Base-by-base conservation (phyloP, 2,329 filamentous ascomycete species). In the Colletotrichum lupini region DNA sequence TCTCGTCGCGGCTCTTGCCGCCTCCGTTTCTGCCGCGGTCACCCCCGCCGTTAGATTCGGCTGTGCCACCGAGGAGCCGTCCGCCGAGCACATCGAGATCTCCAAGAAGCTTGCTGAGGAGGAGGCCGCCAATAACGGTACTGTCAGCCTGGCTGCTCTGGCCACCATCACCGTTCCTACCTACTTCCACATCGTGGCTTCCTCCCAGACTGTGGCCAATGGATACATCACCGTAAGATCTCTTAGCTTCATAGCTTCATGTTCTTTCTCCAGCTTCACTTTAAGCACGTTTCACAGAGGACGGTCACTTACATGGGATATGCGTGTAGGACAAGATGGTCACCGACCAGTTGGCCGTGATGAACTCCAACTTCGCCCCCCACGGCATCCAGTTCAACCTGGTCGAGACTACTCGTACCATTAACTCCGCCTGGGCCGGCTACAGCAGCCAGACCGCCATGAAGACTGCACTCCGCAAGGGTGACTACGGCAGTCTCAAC, bases 351-450 rank as follows among this genome's bases (percentile, higher is more conserved):
- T 76, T 88, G 22, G 74, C 78, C 4, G 82, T 84, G 22, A 76
- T 89, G 76, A 89, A 88, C 77, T 67, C 75, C 0, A 84, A 84
- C 19, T 89, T 84, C 70, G 80, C 79, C n/a, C 80, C 82, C 0
- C 81, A 87, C 37, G 82, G 83, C 65, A 82, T 88, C 75, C 77
- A 77, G 1, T 89, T 89, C 79, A 82, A 81, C 30, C 81, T 87
- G 52, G 80, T 83, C 32, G 81, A 81, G 66, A 85, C 80, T n/a
- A 83, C 84, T 67, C 84, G 81, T 74, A 87, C 87, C 46, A 79
- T 87, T 76, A 88, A 89, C 81, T 53, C 78, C 24, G 79, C 79
- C 76, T 89, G 86, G 86, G 85, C 85, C 35, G 75, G 71, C 14
- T 86, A 85, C 28, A 78, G 80, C 3, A 74, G 76, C 16, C 83